Base-by-base conservation (phyloP, 306 rosid species). In the Acacia acuminata region DNA sequence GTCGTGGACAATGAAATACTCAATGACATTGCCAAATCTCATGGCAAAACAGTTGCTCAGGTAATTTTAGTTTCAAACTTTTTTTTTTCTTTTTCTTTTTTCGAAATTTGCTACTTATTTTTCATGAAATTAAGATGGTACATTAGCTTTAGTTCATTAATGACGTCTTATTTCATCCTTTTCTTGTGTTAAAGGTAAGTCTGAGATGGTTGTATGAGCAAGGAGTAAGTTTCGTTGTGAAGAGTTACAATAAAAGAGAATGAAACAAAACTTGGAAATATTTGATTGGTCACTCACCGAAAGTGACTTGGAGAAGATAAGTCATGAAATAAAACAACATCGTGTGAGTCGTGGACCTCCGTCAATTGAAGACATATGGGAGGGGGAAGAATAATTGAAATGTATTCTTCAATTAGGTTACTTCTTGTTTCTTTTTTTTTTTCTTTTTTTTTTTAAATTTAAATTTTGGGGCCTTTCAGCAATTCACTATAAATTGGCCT, bases 221-320 rank as follows among this genome's bases (percentile, higher is more conserved):
- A 81, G 90, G 91, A 0, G 87, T 77, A 19, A 79, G 84, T 10
- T 1, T 87, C 7, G 88, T 74, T 20, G 89, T 84, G 15, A 87
- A 89, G 87, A 91, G 94, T 81, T 86, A 80, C 83, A 84, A 89
- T 61, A 89, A 79, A 10, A 86, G 56, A 86, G 92, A 56, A 40
- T 91, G 87, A 86, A 85, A 51, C 79, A 91, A 76, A 89, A 91
- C 36, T 13, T 87, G 13, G 84, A 84, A 32, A 85, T 89, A 63
- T 91, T 89, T 82, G 91, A 87, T 32, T 89, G 91, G 89, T 79
- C 82, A 22, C 86, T 89, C n/a, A 55, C 83, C 17, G 74, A 81
- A 45, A 81, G 77, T 13, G 91, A 87, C 66, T 64, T 80, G 15
- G 44, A 83, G 22, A 86, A 81, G 81, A 87, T 89, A 72, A 79